These are phyloP conservation scores for Vinca minor DNA, from an alignment of 257 asterid species.

Conservation along the genomic window DNA sequence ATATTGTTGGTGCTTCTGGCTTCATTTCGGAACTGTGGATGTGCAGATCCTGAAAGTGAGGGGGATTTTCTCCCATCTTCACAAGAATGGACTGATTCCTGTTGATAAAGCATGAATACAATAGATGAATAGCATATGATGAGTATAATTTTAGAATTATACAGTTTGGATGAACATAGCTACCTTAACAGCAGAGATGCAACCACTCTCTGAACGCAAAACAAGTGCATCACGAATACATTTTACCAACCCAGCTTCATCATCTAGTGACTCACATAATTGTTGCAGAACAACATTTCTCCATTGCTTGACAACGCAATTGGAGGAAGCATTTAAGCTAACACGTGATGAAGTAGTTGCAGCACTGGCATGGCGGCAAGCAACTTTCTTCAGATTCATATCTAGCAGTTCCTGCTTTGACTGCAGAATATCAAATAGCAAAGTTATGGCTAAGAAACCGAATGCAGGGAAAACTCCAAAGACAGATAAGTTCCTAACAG, in stretches of 20 bases:
- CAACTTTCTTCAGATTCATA: constrained; percentile 17
- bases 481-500: neutral
- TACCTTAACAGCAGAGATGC: constrained; percentile 46
- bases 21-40: constrained; percentile 21
- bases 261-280: constrained; percentile 38
- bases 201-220: constrained; percentile 34
- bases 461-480: constrained; percentile 3
- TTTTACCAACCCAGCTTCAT: constrained; percentile 41
- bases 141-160: constrained; percentile 6
- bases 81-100: constrained; percentile 45
- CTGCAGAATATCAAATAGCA: constrained; percentile 25
- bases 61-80: constrained; percentile 31
- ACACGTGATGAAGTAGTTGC: constrained; percentile 24
- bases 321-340: constrained; percentile 19
- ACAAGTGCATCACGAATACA: constrained; percentile 42
- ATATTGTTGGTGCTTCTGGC: constrained; percentile 18
- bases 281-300: constrained; percentile 56
- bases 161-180: constrained; percentile 1
- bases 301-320: constrained; percentile 30
- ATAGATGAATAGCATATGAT: neutral
- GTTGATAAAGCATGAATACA: constrained; percentile 13
- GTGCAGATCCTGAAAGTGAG: constrained; percentile 20
- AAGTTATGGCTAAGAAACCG: constrained; percentile 4
- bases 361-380: constrained; percentile 19
- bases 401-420: constrained; percentile 22